Conservation (phyloP, 495 filamentous ascomycete species). For the Beverwykella pulmonaria region DNA sequence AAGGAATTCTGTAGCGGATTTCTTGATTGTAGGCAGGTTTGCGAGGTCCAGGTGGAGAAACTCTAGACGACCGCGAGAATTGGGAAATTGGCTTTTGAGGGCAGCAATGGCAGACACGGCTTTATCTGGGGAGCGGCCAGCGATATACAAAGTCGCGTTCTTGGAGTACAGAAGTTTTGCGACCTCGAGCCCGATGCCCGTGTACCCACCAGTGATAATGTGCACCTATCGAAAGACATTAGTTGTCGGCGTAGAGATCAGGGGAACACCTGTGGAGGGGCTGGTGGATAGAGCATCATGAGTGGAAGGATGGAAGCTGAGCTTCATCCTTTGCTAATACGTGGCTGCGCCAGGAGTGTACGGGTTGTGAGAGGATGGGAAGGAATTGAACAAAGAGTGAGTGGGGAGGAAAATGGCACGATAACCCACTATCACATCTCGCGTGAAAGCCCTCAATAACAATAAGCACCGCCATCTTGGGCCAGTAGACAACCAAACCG, state of each 20-base stretch:
- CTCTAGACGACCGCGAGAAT: conserved; percentile 44
- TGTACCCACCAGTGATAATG: conserved; percentile 40
- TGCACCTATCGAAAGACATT: conserved; percentile 11
- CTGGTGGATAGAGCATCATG: too few species aligned
- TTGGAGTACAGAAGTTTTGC: conserved; percentile 48
- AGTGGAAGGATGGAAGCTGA: too few species aligned
- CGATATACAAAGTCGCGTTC: conserved; percentile 50
- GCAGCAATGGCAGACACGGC: conserved; percentile 46
- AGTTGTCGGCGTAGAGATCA: too few species aligned
- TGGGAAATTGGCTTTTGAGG: conserved; percentile 32
- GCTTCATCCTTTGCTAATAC: too few species aligned
- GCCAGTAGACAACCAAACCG: too few species aligned
- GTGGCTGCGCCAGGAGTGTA: too few species aligned
- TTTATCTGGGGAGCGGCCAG: conserved; percentile 44
- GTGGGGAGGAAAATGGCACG: neutral
- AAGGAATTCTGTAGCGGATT: conserved; percentile 49
- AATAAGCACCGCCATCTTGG: too few species aligned
- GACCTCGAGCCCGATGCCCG: conserved; percentile 48
- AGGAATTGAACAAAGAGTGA: too few species aligned
- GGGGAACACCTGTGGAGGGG: too few species aligned
- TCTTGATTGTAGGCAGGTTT: conserved; percentile 53
- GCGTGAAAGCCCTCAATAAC: too few species aligned
- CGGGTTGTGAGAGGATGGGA: too few species aligned
- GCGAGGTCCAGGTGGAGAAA: conserved; percentile 51
- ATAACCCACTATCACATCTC: too few species aligned